These are phyloP conservation scores for Elsinoe australis DNA, from an alignment of 2,329 filamentous ascomycete species.

Conservation along the genomic window DNA sequence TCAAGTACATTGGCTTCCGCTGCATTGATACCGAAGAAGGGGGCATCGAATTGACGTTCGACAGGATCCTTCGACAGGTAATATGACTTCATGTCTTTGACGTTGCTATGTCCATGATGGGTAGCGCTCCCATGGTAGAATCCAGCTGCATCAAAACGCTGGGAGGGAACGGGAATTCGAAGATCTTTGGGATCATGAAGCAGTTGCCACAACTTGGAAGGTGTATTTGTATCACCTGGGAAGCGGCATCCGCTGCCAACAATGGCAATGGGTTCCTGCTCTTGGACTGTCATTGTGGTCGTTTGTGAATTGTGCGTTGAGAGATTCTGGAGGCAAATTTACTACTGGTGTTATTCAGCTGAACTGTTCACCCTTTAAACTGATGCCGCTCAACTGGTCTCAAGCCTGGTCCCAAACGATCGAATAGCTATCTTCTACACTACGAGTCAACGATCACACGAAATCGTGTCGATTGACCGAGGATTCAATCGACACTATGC, in stretches of 20 bases:
- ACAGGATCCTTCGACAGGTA: slow-evolving; percentile 29
- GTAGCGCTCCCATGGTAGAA: slow-evolving; percentile 15
- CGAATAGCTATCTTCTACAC: not conserved
- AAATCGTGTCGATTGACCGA: not conserved
- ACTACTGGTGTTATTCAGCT: no score
- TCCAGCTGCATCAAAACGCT: slow-evolving; percentile 25
- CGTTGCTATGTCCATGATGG: slow-evolving; percentile 21
- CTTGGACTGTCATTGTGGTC: not conserved
- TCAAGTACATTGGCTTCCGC: slow-evolving; percentile 37
- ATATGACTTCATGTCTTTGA: slow-evolving; percentile 20
- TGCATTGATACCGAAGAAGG: slow-evolving; percentile 37
- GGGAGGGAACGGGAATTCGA: slow-evolving; percentile 21
- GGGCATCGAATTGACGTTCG: slow-evolving; percentile 29
- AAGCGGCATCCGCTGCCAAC: slow-evolving; percentile 40
- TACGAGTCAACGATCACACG: not conserved
- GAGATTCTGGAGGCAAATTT: not conserved
- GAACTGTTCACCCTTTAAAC: no score
- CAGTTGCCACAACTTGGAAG: slow-evolving; percentile 19
- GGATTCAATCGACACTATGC: not conserved
- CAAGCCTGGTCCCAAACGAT: no score
- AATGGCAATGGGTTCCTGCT: slow-evolving; percentile 36
- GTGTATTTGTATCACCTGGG: slow-evolving; percentile 32
- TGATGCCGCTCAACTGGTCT: no score
- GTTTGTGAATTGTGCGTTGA: not conserved
- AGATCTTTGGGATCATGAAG: slow-evolving; percentile 19